These are phyloP conservation scores for Clarireedia monteithiana DNA, from an alignment of 2,329 filamentous ascomycete genomes.

Conservation along the genomic window DNA sequence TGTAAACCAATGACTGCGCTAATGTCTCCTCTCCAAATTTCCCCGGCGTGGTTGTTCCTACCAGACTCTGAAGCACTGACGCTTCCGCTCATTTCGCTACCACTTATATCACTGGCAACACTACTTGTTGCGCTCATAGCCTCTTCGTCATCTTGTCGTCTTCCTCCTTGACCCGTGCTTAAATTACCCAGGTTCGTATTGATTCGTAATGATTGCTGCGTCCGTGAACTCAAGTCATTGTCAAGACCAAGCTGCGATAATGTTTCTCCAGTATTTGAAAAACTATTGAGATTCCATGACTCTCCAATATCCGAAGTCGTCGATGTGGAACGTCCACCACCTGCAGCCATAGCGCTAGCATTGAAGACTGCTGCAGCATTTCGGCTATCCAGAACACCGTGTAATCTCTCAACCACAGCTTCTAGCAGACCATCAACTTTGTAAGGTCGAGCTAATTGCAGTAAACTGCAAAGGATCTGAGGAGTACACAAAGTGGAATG, in stretches of 20 bases:
- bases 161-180: constrained; percentile 22
- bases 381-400: constrained; percentile 80
- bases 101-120: constrained; percentile 23
- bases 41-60: constrained; percentile 37
- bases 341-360: constrained; percentile 94
- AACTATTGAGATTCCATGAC: constrained; percentile 37
- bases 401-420: constrained; percentile 83
- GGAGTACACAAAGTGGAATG: constrained; percentile 79
- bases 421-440: constrained; percentile 88
- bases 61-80: constrained; percentile 34
- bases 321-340: constrained; percentile 77
- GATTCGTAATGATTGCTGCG: constrained; percentile 35
- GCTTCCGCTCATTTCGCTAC: constrained; percentile 22
- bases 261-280: constrained; percentile 7
- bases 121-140: constrained; percentile 26
- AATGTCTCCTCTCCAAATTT: constrained; percentile 74
- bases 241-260: constrained; percentile 16
- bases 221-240: constrained; percentile 14
- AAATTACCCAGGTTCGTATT: constrained; percentile 40
- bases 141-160: constrained; percentile 30
- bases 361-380: constrained; percentile 98
- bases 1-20: constrained; percentile 91
- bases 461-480: constrained; percentile 88
- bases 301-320: constrained; percentile 34
- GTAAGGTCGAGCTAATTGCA: constrained; percentile 90